Conservation (phyloP, 352 stramenopile species). For the Globisporangium cylindrosporum region DNA sequence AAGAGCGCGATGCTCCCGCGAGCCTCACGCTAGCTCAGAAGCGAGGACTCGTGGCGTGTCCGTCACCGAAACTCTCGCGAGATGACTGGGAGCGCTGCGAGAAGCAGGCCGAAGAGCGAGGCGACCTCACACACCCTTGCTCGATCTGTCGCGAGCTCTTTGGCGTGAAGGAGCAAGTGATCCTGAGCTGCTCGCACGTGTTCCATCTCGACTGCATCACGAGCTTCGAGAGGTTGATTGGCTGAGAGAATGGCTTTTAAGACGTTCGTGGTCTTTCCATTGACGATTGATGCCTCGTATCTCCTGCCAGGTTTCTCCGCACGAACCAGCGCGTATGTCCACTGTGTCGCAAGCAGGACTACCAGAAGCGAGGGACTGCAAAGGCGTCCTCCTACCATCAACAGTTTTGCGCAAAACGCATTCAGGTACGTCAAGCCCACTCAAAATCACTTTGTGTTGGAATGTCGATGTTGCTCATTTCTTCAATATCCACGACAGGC, state of each 20-base stretch:
- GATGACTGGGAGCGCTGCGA: conserved; percentile 77
- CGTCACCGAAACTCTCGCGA: conserved; percentile 55
- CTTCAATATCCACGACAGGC: conserved; percentile 18
- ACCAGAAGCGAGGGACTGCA: conserved; percentile 65
- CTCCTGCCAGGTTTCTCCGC: conserved; percentile 50
- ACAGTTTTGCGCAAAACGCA: conserved; percentile 43
- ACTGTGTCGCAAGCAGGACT: conserved; percentile 81
- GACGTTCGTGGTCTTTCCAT: not conserved
- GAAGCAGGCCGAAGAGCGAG: conserved; percentile 54
- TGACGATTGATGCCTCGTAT: not conserved
- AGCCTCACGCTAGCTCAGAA: conserved; percentile 68
- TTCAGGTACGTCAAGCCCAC: conserved; percentile 39
- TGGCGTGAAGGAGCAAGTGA: conserved; percentile 72
- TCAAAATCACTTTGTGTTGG: not conserved
- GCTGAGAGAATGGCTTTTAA: not conserved
- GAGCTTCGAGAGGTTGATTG: conserved; percentile 68
- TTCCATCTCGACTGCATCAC: conserved; percentile 80
- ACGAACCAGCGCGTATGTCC: conserved; percentile 79
- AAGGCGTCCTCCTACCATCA: conserved; percentile 49
- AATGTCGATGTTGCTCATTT: too few relatives aligned
- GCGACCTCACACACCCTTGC: conserved; percentile 63
- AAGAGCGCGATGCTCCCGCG: conserved; percentile 22
- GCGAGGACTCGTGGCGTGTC: conserved; percentile 52
- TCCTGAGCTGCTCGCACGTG: conserved; percentile 86
- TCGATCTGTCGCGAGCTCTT: conserved; percentile 81